Conservation (phyloP, 768 basidiomycete genomes). For the Royoungia palumana region DNA sequence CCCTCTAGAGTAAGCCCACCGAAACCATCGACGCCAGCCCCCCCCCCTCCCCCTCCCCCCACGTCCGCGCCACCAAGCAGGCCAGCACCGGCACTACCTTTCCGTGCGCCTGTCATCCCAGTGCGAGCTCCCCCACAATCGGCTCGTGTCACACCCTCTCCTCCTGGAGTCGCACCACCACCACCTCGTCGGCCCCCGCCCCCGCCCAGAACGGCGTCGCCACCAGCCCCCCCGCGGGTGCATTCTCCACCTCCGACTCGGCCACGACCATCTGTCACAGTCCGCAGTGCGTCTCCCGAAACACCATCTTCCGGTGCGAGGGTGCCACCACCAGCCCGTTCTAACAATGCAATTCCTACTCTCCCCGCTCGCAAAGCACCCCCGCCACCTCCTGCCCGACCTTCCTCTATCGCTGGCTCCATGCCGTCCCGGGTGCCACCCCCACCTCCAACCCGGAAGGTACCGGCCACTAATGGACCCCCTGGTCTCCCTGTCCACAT, state of each 20-base stretch:
- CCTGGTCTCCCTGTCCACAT: slow-evolving; percentile 37
- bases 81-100: slow-evolving; percentile 34
- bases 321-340: slow-evolving; percentile 26
- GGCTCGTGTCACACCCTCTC: slow-evolving; percentile 31
- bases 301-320: slow-evolving; percentile 15
- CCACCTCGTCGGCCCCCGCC: slow-evolving; percentile 33
- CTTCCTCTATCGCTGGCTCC: slow-evolving; percentile 31
- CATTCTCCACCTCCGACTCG: slow-evolving; percentile 27
- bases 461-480: slow-evolving; percentile 24
- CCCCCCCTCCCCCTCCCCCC: slow-evolving; percentile 31
- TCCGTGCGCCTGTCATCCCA: slow-evolving; percentile 41
- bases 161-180: slow-evolving; percentile 18
- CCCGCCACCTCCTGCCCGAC: slow-evolving; percentile 45
- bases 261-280: slow-evolving; percentile 25
- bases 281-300: slow-evolving; percentile 23
- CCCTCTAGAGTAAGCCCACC: slow-evolving; percentile 32
- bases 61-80: slow-evolving; percentile 37
- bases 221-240: slow-evolving; percentile 25
- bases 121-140: slow-evolving; percentile 45
- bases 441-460: slow-evolving; percentile 41
- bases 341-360: slow-evolving; percentile 7
- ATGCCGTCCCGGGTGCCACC: slow-evolving; percentile 34
- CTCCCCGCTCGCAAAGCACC: slow-evolving; percentile 36
- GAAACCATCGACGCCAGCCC: slow-evolving; percentile 30
- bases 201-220: slow-evolving; percentile 29